Evolutionary conservation across 495 filamentous ascomycete genomes (phyloP).

Genomic region (Rusavskia elegans): DNA sequence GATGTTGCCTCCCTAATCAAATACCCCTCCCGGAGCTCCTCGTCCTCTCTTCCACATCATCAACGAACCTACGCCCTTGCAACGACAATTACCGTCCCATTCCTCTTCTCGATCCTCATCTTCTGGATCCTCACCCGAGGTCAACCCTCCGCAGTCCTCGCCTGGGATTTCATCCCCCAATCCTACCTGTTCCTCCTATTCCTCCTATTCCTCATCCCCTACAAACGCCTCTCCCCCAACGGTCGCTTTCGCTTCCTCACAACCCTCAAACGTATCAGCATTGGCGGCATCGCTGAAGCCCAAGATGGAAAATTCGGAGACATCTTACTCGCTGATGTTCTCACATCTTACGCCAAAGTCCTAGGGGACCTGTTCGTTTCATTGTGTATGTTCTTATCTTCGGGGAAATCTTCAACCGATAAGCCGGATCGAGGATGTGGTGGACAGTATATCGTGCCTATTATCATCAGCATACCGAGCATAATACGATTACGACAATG

Average conservation of each 20-base stretch:
- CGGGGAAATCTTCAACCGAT: constrained; percentile 53
- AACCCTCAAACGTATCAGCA: constrained; percentile 52
- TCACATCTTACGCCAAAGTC: constrained; percentile 88
- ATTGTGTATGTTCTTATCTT: constrained; percentile 73
- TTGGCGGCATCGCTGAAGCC: constrained; percentile 66
- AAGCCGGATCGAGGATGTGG: constrained; percentile 71
- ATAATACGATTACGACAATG: constrained; percentile 84
- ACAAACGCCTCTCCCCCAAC: constrained; percentile 48
- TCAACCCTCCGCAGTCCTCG: constrained; percentile 44
- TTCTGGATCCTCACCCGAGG: constrained; percentile 75
- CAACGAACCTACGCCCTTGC: constrained; percentile 72
- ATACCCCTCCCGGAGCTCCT: constrained; percentile 49
- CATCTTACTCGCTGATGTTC: constrained; percentile 80
- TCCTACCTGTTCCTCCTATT: constrained; percentile 56
- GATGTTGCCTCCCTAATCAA: constrained; percentile 67
- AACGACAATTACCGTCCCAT: constrained; percentile 50
- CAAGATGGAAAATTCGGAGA: constrained; percentile 86
- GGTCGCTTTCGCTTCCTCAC: constrained; percentile 63
- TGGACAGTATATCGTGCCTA: constrained; percentile 54
- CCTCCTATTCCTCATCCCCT: constrained; percentile 53
- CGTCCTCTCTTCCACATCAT: constrained; percentile 53
- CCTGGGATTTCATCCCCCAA: constrained; percentile 69
- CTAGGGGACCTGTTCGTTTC: constrained; percentile 79
- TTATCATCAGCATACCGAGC: constrained; percentile 67
- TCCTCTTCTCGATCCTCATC: constrained; percentile 49